Evolutionary conservation across 768 basidiomycete genomes (phyloP).

Genomic region (Hydnomerulius pinastri): DNA sequence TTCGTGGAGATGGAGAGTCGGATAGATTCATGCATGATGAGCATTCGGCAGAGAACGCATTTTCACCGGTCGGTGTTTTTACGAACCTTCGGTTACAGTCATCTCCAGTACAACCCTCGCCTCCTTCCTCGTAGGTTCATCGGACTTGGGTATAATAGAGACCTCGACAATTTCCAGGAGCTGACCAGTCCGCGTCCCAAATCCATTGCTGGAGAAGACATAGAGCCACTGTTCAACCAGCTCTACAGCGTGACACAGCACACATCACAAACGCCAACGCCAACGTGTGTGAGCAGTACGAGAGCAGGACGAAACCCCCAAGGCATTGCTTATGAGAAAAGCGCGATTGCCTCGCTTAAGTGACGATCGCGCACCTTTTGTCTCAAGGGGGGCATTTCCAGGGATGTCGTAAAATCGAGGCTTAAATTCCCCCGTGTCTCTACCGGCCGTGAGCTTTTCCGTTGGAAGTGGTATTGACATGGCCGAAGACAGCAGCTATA

Average conservation of each 20-base stretch:
- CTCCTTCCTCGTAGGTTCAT: conserved; percentile 39
- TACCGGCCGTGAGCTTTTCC: neutral
- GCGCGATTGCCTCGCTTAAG: neutral
- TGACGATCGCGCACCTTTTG: conserved; percentile 22
- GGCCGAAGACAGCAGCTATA: neutral
- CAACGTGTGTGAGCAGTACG: conserved; percentile 31
- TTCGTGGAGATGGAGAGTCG: neutral
- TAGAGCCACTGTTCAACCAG: conserved; percentile 40
- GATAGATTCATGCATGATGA: neutral
- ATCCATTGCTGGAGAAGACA: conserved; percentile 29
- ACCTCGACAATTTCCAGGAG: conserved; percentile 36
- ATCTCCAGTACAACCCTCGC: conserved; percentile 43
- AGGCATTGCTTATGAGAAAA: conserved; percentile 27
- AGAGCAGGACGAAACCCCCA: conserved; percentile 23
- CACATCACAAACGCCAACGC: neutral
- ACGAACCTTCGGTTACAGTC: conserved; percentile 47
- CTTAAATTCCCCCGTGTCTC: conserved; percentile 1
- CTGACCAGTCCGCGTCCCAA: conserved; percentile 14
- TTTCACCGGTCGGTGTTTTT: neutral
- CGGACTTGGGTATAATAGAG: conserved; percentile 36
- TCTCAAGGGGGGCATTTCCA: conserved; percentile 21
- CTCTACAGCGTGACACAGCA: no score
- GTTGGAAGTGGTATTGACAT: neutral
- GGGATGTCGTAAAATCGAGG: neutral
- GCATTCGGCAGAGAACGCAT: neutral